These are phyloP conservation scores for Fusarium lateritium DNA, from an alignment of 2,329 filamentous ascomycete species.

Conservation along the genomic window DNA sequence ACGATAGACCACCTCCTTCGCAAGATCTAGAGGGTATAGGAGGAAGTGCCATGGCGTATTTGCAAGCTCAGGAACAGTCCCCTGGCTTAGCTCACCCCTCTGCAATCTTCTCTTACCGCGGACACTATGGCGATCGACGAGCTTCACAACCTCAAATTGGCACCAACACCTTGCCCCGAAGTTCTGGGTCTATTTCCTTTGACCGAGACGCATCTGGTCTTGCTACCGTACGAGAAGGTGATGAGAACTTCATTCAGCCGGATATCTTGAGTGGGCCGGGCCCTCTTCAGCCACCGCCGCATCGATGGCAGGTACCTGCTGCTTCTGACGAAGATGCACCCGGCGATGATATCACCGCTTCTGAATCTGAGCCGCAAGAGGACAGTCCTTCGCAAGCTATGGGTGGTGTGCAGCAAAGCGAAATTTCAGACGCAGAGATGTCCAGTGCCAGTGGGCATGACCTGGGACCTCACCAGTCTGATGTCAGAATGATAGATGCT, in stretches of 20 bases:
- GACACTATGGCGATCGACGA: conserved; percentile 16
- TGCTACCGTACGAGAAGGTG: conserved; percentile 36
- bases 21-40: conserved; percentile 50
- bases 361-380: conserved; percentile 14
- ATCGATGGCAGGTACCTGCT: conserved; percentile 4
- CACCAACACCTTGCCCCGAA: conserved; percentile 21
- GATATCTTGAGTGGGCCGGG: conserved; percentile 21
- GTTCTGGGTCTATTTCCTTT: conserved; percentile 20
- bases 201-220: conserved; percentile 35
- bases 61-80: conserved; percentile 35
- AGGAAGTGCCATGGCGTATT: conserved; percentile 46
- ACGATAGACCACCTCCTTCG: conserved; percentile 24
- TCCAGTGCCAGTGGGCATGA: neutral
- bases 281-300: conserved; percentile 1
- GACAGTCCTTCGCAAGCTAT: conserved; percentile 11
- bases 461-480: conserved; percentile 19
- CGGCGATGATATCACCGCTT: conserved; percentile 15
- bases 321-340: conserved; percentile 24
- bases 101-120: conserved; percentile 13
- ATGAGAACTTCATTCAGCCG: conserved; percentile 36
- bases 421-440: neutral
- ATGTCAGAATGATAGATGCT: conserved; percentile 37
- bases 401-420: conserved; percentile 20
- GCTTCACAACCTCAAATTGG: conserved; percentile 20
- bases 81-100: conserved; percentile 35